A percentile compares a stretch with the other conserved stretches of the same genome.
phyloP scores from a whole-genome alignment of 2,329 filamentous ascomycete genomes.

The Capronia americana region DNA sequence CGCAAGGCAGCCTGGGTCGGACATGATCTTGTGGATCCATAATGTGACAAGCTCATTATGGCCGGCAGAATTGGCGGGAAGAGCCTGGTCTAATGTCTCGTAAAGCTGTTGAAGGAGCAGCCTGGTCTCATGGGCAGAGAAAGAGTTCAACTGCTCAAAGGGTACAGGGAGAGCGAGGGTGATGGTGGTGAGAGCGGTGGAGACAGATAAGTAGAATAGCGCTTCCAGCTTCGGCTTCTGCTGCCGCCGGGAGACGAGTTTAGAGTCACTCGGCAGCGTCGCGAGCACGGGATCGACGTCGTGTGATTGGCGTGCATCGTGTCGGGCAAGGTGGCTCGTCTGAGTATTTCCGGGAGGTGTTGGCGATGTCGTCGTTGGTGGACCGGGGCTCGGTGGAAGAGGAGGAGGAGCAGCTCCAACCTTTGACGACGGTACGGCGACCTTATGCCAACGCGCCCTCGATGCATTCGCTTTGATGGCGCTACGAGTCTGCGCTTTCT shows the following conservation, averaged over 20 bases:
- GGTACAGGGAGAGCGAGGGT: conserved; percentile 7
- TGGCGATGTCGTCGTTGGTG: too few species aligned
- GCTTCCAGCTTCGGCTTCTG: not conserved
- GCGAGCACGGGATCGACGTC: not conserved
- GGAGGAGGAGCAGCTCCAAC: not conserved
- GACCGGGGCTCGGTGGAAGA: too few species aligned
- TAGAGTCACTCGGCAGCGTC: not conserved
- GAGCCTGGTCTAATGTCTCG: conserved; percentile 7
- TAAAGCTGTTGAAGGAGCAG: conserved; percentile 6
- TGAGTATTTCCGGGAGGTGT: too few species aligned
- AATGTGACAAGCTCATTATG: conserved; percentile 1
- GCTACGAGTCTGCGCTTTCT: conserved; percentile 11
- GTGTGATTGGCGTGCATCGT: not conserved
- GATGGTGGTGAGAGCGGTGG: not conserved
- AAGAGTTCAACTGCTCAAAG: not conserved
- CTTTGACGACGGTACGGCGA: not conserved
- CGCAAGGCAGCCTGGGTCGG: conserved; percentile 7
- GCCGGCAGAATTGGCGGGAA: not conserved
- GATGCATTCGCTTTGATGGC: conserved; percentile 18
- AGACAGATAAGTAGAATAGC: not conserved
- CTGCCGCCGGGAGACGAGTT: not conserved
- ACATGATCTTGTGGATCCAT: conserved; percentile 17
- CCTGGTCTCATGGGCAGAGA: conserved; percentile 4
- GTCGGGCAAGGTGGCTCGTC: not conserved
- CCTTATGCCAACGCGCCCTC: conserved; percentile 12